Evolutionary conservation across 2,329 filamentous ascomycete genomes (phyloP), one percentile per base, ranked within the genome.

Genomic region (Aspergillus awamori): DNA sequence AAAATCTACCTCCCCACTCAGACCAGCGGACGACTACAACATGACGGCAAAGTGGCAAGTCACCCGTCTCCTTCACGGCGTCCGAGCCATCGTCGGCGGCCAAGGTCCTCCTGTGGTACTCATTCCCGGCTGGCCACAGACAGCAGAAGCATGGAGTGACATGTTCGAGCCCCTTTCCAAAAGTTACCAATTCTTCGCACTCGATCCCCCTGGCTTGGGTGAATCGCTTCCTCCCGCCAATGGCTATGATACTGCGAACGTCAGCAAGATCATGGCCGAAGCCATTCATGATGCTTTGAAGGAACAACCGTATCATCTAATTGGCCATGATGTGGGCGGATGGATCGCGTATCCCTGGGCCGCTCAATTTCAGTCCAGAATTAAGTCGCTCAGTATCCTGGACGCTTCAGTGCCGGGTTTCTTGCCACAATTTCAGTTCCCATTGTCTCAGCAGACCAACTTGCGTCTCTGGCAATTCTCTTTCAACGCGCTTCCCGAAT

Each of bases 311-410:
- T 72, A 71, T 57, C 70, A 72, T 63, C 65, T 72, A 1, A 58
- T 72, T 17, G 69, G 69, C 43, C 70, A 72, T 41, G 70, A 72
- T 56, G 64, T 72, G 13, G 70, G 70, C 10, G 66, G 65, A 30
- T 72, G 68, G 67, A 67, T 72, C 38, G 58, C 63, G 6, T 70
- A 66, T 53, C 62, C 67, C 5, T 71, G 69, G 68, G 65, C 67
- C 1, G 65, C 65, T 36, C 69, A 69, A 53, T 67, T 65, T 45
- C 61, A 60, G 49, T 61, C 63, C 5, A 60, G 51, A 33, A 56
- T 71, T 60, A 66, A 67, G 49, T 66, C 63, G 39, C 65, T 72
- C 33, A 69, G 65, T 54, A 65, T 69, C 17, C 57, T 69, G 2
- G 67, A 69, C 55, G 59, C 63, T 8, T 57, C 58, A 1, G 66